Percentiles rank a stretch among this genome's conserved stretches.
Evolutionary conservation across 176 grass and related monocot genomes (phyloP).

Genomic region (Pontederia paniculata): DNA sequence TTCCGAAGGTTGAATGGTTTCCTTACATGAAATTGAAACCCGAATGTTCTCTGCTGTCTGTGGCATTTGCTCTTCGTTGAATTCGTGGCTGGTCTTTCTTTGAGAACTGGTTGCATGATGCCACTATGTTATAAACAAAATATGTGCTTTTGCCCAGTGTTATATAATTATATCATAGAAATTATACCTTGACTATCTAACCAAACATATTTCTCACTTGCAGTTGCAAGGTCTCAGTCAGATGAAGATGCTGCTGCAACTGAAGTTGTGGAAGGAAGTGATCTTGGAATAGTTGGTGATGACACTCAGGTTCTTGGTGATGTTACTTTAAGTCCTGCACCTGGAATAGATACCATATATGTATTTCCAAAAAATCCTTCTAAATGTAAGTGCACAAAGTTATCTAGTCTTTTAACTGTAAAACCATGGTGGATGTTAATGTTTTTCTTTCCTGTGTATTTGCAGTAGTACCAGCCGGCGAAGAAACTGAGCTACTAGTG

Average conservation of each 20-base stretch:
- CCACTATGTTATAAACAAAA: too few relatives aligned
- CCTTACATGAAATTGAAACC: too few relatives aligned
- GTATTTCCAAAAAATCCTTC: conserved; percentile 90
- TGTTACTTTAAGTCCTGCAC: conserved; percentile 44
- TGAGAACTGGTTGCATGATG: too few relatives aligned
- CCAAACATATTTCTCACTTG: neutral
- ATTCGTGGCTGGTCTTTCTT: too few relatives aligned
- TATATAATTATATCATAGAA: too few relatives aligned
- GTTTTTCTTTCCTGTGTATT: conserved; percentile 3
- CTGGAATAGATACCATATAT: conserved; percentile 69
- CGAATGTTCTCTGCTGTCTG: too few relatives aligned
- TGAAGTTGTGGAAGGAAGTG: conserved; percentile 79
- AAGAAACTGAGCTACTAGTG: conserved; percentile 78
- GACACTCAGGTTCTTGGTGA: conserved; percentile 72
- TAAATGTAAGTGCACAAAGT: conserved; percentile 36
- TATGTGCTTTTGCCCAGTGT: too few relatives aligned
- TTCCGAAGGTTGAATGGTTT: too few relatives aligned
- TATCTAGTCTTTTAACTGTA: neutral
- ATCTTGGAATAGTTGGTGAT: conserved; percentile 81
- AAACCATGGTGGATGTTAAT: neutral
- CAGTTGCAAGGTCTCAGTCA: conserved; percentile 63
- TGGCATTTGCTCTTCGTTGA: too few relatives aligned
- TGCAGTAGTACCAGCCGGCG: conserved; percentile 85
- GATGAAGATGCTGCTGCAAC: conserved; percentile 69
- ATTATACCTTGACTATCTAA: too few relatives aligned